phyloP scores from a whole-genome alignment of 2,329 filamentous ascomycete species.

The Trichoderma breve region DNA sequence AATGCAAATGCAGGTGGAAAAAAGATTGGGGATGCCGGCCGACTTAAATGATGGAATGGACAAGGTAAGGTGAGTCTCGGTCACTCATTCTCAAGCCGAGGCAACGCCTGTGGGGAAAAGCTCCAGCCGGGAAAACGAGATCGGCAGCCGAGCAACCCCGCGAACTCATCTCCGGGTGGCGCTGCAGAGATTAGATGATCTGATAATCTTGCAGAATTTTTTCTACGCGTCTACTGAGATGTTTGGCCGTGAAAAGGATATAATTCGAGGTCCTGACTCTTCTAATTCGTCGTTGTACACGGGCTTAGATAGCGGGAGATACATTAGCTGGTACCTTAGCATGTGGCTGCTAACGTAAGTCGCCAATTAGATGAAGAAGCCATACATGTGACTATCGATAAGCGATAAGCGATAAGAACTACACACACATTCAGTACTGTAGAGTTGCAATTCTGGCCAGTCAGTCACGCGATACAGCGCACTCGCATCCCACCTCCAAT shows the following conservation, averaged over 20 bases:
- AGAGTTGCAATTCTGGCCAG: not conserved
- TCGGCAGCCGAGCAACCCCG: constrained; percentile 16
- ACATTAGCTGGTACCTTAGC: not conserved
- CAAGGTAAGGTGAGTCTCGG: not conserved
- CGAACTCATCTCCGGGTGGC: not conserved
- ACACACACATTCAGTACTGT: not conserved
- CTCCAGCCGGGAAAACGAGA: not conserved
- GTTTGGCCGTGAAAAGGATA: not conserved
- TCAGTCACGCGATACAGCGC: constrained; percentile 3
- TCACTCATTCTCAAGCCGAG: constrained; percentile 5
- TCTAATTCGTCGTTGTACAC: not conserved
- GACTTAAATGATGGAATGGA: not conserved
- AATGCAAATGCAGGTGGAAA: not conserved
- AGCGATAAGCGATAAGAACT: constrained; percentile 2
- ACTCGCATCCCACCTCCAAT: not conserved
- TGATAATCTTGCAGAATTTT: not conserved
- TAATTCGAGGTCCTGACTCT: not conserved
- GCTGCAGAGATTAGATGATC: not conserved
- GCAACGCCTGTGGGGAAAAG: constrained; percentile 9
- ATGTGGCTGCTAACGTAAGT: not conserved
- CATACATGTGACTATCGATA: not conserved
- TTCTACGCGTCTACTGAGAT: not conserved
- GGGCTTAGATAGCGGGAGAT: not conserved
- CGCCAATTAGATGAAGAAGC: not conserved
- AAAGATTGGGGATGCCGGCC: not conserved